These are phyloP conservation scores for barrel medic (Medicago truncatula) DNA, from an alignment of 306 rosid genomes.

Conservation along the genomic window MtrunA17r5.0-ANR NC_053045.1:51501-52000, in stretches of 20 bases:
- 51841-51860: constrained; percentile 50
- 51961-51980: constrained; percentile 47
- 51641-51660: constrained; percentile 63
- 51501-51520: constrained; percentile 64
- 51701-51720: constrained; percentile 68
- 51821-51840: constrained; percentile 42
- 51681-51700: constrained; percentile 63
- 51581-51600: constrained; percentile 73
- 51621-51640: constrained; percentile 64
- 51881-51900: constrained; percentile 82
- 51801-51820: constrained; percentile 49
- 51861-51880: constrained; percentile 57
- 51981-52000: constrained; percentile 47
- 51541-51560: constrained; percentile 64
- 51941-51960: constrained; percentile 54
- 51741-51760: constrained; percentile 73
- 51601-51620: constrained; percentile 74
- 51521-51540: constrained; percentile 75
- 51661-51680: constrained; percentile 62
- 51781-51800: constrained; percentile 63
- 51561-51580: constrained; percentile 64
- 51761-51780: constrained; percentile 72
- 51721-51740: constrained; percentile 58
- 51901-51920: constrained; percentile 79
- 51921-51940: constrained; percentile 68